Evolutionary conservation across 176 grass and related monocot genomes (phyloP).

Genomic region (Cenchrus fungigraminus): DNA sequence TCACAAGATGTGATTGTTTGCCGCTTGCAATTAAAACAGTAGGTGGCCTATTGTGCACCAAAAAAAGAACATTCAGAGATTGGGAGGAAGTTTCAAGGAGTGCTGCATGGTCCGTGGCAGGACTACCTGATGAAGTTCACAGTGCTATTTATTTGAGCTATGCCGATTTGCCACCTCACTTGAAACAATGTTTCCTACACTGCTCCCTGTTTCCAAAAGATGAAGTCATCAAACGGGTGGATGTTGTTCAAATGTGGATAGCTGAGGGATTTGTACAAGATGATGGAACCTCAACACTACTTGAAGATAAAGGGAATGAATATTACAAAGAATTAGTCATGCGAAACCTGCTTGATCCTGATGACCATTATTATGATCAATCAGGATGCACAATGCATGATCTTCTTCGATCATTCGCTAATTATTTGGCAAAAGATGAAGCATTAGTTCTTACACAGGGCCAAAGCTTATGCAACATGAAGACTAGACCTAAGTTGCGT

Average conservation of each 20-base stretch:
- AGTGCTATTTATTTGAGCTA: constrained; percentile 56
- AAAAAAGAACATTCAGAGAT: constrained; percentile 33
- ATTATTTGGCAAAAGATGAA: constrained; percentile 45
- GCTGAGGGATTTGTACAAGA: constrained; percentile 50
- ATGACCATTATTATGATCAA: constrained; percentile 21
- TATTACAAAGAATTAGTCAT: constrained; percentile 56
- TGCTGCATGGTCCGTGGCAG: neutral
- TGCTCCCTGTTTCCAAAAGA: constrained; percentile 10
- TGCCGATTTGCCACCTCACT: constrained; percentile 52
- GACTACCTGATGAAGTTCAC: constrained; percentile 51
- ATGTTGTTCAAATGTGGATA: constrained; percentile 46
- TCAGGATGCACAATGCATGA: constrained; percentile 53
- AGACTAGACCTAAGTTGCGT: constrained; percentile 26
- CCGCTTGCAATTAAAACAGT: constrained; percentile 49
- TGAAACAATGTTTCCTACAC: constrained; percentile 60
- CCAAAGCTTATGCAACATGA: constrained; percentile 31
- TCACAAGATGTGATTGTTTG: constrained; percentile 47
- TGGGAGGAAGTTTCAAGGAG: constrained; percentile 50
- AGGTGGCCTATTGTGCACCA: constrained; percentile 54
- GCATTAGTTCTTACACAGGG: constrained; percentile 26
- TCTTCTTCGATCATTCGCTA: constrained; percentile 50
- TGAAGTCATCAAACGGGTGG: constrained; percentile 15
- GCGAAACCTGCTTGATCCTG: constrained; percentile 48
- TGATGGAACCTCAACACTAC: constrained; percentile 24
- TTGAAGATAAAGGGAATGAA: constrained; percentile 38